phyloP scores from a whole-genome alignment of 306 rosid species.

The Dryas drummondii region DNA sequence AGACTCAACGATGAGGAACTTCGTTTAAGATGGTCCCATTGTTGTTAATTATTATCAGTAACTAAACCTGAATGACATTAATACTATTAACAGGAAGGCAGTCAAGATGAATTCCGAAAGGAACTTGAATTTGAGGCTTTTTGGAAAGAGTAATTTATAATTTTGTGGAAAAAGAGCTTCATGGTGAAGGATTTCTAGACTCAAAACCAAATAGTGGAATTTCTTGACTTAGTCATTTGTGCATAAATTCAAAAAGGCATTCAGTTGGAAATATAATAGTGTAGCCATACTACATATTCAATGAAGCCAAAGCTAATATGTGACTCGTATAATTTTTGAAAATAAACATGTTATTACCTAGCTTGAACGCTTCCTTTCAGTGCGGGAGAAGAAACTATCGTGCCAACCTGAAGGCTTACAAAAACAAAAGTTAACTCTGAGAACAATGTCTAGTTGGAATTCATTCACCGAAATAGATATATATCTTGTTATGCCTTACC shows the following conservation, averaged over 20 bases:
- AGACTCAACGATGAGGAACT: neutral
- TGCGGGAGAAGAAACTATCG: constrained; percentile 43
- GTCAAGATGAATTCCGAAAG: neutral
- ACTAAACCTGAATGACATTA: neutral
- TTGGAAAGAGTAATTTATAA: too few species aligned
- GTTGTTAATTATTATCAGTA: neutral
- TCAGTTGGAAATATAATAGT: too few species aligned
- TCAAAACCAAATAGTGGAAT: too few species aligned
- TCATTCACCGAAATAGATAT: neutral
- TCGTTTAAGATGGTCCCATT: neutral
- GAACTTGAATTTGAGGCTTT: neutral
- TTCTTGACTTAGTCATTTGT: too few species aligned
- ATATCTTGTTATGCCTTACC: constrained; percentile 42
- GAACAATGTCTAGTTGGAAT: constrained; percentile 6
- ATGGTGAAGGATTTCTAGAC: too few species aligned
- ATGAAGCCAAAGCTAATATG: too few species aligned
- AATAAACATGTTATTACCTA: constrained; percentile 39
- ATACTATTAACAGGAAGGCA: neutral
- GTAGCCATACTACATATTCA: neutral
- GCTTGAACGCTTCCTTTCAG: constrained; percentile 58
- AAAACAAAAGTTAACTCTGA: constrained; percentile 14
- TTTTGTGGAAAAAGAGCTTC: too few species aligned
- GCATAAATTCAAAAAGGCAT: too few species aligned
- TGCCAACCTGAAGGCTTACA: constrained; percentile 44
- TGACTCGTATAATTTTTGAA: neutral